phyloP scores from a whole-genome alignment of 2,329 filamentous ascomycete species.

The Chalaropsis thielavioides region DNA sequence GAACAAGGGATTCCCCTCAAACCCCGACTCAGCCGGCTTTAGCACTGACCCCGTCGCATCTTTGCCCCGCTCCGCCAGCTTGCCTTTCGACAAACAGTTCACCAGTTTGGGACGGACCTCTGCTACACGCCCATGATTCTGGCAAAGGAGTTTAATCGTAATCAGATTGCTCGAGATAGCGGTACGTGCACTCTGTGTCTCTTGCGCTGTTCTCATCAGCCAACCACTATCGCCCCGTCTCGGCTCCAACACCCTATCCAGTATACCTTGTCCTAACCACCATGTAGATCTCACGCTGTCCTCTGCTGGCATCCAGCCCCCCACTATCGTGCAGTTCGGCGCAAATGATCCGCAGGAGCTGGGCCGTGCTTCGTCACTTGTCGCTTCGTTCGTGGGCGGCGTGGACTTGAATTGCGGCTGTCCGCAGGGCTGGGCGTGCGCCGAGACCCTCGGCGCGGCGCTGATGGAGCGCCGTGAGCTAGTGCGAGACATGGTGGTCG shows the following conservation, averaged over 20 bases:
- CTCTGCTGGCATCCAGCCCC: constrained; percentile 36
- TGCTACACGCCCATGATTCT: constrained; percentile 61
- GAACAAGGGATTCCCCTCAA: background rate
- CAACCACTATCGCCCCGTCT: background rate
- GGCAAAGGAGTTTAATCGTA: constrained; percentile 54
- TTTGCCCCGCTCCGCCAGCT: constrained; percentile 31
- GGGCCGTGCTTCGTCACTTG: constrained; percentile 45
- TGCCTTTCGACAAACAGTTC: constrained; percentile 53
- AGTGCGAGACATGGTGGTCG: constrained; percentile 50
- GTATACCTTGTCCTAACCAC: background rate
- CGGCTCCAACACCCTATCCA: background rate
- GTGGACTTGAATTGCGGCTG: constrained; percentile 61
- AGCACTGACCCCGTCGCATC: background rate
- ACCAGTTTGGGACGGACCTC: constrained; percentile 49
- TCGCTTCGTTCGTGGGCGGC: constrained; percentile 46
- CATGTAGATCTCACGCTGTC: constrained; percentile 45
- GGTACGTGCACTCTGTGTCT: constrained; percentile 27
- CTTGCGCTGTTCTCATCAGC: background rate
- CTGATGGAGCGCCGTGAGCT: constrained; percentile 51
- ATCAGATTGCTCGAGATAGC: constrained; percentile 42
- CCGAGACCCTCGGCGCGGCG: constrained; percentile 52
- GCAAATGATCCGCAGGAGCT: constrained; percentile 47
- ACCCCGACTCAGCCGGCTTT: background rate
- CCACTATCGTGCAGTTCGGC: constrained; percentile 54
- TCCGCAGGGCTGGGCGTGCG: constrained; percentile 58